Base-by-base conservation (phyloP, 345 rosid genomes). In the Cardamine resedifolia region DNA sequence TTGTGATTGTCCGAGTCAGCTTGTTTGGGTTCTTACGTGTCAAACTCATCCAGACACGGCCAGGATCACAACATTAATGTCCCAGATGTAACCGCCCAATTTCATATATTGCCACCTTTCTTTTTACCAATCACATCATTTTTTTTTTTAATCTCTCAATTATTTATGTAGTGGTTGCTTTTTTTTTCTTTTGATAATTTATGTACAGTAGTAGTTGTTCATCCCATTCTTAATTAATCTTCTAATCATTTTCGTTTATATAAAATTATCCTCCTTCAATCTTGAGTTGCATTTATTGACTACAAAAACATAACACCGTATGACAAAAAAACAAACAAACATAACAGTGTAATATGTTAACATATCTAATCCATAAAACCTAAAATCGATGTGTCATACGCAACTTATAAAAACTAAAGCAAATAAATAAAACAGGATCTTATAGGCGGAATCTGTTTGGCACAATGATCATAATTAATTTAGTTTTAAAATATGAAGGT, bases 1-100 rank as follows among this genome's bases (percentile, higher is more conserved):
- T 21, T 49, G 73, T 75, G 64, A 43, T 68, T 52, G 31, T 68
- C 78, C 41, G 58, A 68, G 63, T 75, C 79, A 75, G 79, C 74
- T 68, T 43, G 30, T 45, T 43, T 59, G 68, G 28, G 6, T 60
- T 24, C 70, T 68, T 68, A 75, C 79, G 79, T 68, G 79, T 75
- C 48, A 43, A 68, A 68, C 79, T 75, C 64, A 68, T 75, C 74
- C 61, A 7, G 51, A 59, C 48, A 57, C 5, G 9, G 16, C 64
- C 64, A 31, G 15, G 16, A 7, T 20, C 41, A 8, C 58, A 52
- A 41, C 56, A 20, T 30, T 30, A 30, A 30, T 21, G 58, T 58
- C 15, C 11, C 20, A 6, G 52, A 31, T 57, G 10, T 14, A 36
- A 57, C 50, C 11, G 16, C 20, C 26, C 39, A 20, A 10, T 11